Conservation (phyloP, 148 eudicot genomes). For the Vaccinium corymbosum region DNA sequence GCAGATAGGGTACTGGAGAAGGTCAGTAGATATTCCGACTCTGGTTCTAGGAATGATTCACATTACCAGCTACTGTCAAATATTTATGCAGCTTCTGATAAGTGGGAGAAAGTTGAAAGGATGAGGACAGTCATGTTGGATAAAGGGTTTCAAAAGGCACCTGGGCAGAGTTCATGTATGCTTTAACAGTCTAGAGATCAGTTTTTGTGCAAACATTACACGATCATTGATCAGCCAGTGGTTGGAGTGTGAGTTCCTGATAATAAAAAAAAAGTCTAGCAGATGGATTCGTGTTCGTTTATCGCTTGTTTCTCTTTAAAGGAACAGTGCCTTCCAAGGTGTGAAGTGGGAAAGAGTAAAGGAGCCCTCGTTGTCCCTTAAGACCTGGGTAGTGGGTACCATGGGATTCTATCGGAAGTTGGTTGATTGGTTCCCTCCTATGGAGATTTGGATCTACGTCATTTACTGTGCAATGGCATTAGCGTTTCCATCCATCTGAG, state of each 20-base stretch:
- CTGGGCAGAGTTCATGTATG: constrained; percentile 43
- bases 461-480: not conserved
- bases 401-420: not conserved
- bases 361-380: not conserved
- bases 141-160: constrained; percentile 36
- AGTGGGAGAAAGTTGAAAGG: constrained; percentile 61
- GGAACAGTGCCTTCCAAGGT: not conserved
- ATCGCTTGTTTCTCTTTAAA: not conserved
- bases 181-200: not conserved
- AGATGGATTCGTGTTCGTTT: not conserved
- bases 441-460: not conserved
- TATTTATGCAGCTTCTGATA: constrained; percentile 58
- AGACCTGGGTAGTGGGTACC: not conserved
- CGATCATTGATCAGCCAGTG: not conserved
- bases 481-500: not conserved
- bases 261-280: no score
- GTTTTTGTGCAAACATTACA: not conserved
- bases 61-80: constrained; percentile 58
- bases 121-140: constrained; percentile 36
- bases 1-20: constrained; percentile 40
- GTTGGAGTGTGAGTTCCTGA: not conserved
- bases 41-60: constrained; percentile 23
- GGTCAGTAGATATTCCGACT: constrained; percentile 19
- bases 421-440: not conserved
- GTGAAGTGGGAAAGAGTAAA: not conserved